Percentiles rank a stretch among this genome's conserved stretches.
Conservation (phyloP, 257 asterid species). For the Lavandula angustifolia region DNA sequence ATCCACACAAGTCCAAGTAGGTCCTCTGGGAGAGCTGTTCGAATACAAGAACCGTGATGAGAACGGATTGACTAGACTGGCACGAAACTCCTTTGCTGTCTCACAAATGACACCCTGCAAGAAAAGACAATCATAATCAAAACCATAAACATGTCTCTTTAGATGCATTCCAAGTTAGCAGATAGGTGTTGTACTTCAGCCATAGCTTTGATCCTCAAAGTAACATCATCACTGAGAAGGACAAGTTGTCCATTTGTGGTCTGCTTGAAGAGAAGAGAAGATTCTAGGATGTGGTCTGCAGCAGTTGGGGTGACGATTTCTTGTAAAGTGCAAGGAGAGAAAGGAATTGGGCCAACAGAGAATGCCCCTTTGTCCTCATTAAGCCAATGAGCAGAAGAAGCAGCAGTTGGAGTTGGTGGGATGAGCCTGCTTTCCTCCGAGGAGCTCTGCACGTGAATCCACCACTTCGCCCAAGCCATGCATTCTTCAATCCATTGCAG, state of each 20-base stretch:
- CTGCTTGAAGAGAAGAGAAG: slow-evolving; percentile 57
- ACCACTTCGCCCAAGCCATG: slow-evolving; percentile 54
- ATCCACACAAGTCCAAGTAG: slow-evolving; percentile 66
- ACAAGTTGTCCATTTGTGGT: slow-evolving; percentile 55
- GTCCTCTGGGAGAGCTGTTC: slow-evolving; percentile 71
- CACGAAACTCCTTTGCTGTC: slow-evolving; percentile 66
- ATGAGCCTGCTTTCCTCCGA: slow-evolving; percentile 56
- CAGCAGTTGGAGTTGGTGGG: slow-evolving; percentile 75
- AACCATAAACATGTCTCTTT: background rate
- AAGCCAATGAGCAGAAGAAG: slow-evolving; percentile 51
- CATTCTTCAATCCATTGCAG: slow-evolving; percentile 80
- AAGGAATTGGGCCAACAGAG: slow-evolving; percentile 49
- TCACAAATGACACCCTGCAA: slow-evolving; percentile 74
- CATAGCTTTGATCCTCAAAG: slow-evolving; percentile 89
- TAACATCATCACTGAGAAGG: slow-evolving; percentile 68
- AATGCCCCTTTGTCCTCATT: slow-evolving; percentile 41
- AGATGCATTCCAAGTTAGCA: background rate
- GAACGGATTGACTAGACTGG: slow-evolving; percentile 69
- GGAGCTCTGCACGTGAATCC: slow-evolving; percentile 88
- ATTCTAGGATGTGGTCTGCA: slow-evolving; percentile 81
- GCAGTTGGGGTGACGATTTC: slow-evolving; percentile 75
- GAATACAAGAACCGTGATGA: slow-evolving; percentile 64
- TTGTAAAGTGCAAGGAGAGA: slow-evolving; percentile 58
- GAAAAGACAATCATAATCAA: slow-evolving; percentile 5
- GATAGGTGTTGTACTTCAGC: slow-evolving; percentile 61